A percentile compares a stretch with the other conserved stretches of the same genome.
Conservation (phyloP, 2,329 filamentous ascomycete genomes). For the Colletotrichum tofieldiae region DNA sequence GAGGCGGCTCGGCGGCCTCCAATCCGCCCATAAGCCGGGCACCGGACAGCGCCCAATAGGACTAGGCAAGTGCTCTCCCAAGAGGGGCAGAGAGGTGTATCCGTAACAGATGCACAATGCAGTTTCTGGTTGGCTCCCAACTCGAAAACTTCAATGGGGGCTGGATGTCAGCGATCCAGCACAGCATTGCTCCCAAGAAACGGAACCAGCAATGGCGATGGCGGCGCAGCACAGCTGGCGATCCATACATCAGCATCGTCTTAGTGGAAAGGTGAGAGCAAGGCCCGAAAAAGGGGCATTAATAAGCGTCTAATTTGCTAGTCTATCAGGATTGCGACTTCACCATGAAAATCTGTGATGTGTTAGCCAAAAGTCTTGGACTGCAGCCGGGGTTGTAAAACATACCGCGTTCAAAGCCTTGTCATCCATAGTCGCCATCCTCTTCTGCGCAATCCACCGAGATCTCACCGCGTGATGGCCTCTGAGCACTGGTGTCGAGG, state of each 20-base stretch:
- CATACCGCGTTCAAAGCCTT: conserved; percentile 88
- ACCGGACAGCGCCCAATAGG: neutral
- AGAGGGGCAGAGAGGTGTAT: too few species aligned
- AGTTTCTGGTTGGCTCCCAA: too few species aligned
- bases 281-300: neutral
- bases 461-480: conserved; percentile 83
- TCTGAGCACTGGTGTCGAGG: conserved; percentile 61
- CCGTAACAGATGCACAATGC: too few species aligned
- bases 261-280: neutral
- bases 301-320: neutral
- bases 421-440: conserved; percentile 84
- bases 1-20: neutral
- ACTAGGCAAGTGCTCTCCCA: too few species aligned
- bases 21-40: neutral
- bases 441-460: conserved; percentile 91
- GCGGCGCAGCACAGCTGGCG: neutral
- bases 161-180: neutral
- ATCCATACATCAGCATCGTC: neutral
- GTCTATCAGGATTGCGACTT: conserved; percentile 56
- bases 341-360: conserved; percentile 77
- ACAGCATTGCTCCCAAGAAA: neutral
- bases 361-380: conserved; percentile 43
- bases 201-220: neutral
- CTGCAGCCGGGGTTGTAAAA: neutral
- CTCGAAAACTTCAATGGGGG: neutral